Percentiles rank a stretch among this genome's conserved stretches.
Conservation (phyloP, 495 filamentous ascomycete genomes). For the Penicillium antarcticum region DNA sequence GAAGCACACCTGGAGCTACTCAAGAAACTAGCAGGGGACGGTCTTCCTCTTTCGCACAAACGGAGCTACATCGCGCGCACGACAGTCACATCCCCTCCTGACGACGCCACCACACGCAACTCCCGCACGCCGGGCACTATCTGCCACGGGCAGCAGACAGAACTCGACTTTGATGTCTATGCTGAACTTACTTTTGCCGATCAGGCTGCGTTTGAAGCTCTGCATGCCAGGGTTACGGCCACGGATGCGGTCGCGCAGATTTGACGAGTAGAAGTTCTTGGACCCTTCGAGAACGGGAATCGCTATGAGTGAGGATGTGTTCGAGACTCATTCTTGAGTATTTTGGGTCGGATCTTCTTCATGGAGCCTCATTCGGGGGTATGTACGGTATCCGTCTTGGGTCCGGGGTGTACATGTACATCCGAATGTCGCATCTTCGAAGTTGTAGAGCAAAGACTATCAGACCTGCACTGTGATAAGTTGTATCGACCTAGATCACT, state of each 20-base stretch:
- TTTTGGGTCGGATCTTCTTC: neutral
- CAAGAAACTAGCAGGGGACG: slow-evolving; percentile 10
- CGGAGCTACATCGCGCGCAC: slow-evolving; percentile 21
- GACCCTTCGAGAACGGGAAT: slow-evolving; percentile 23
- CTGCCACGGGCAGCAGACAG: slow-evolving; percentile 31
- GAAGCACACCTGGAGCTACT: slow-evolving; percentile 18
- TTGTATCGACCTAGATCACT: too few species aligned
- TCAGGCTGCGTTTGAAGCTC: slow-evolving; percentile 24
- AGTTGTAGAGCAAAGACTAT: too few species aligned
- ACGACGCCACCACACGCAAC: slow-evolving; percentile 15
- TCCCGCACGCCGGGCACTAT: slow-evolving; percentile 27
- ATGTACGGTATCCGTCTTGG: neutral
- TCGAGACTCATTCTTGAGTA: slow-evolving; percentile 12
- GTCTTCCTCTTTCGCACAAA: slow-evolving; percentile 21
- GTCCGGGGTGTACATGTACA: neutral
- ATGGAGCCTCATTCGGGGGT: neutral
- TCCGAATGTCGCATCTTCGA: neutral
- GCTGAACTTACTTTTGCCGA: slow-evolving; percentile 34
- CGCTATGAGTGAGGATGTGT: slow-evolving; percentile 26
- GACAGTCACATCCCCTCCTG: slow-evolving; percentile 7
- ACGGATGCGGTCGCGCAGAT: slow-evolving; percentile 22
- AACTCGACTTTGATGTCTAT: slow-evolving; percentile 38
- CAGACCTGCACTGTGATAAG: neutral
- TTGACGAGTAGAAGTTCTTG: slow-evolving; percentile 33
- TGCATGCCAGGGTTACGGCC: slow-evolving; percentile 20